A percentile compares a stretch with the other conserved stretches of the same genome.
Conservation (phyloP, 805 yeast genomes). For the Nematodospora valgi region DNA sequence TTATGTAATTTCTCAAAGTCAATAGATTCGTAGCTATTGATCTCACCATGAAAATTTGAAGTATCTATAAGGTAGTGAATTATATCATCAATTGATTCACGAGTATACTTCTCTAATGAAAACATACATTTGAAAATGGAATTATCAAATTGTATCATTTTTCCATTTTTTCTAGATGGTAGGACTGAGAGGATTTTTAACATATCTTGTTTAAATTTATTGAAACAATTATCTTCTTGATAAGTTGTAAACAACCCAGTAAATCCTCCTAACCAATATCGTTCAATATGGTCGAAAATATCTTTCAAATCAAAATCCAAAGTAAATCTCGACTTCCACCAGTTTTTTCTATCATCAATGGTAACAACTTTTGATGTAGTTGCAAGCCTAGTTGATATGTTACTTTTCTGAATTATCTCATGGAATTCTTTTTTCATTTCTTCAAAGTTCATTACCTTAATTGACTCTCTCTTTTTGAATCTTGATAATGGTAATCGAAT, state of each 20-base stretch:
- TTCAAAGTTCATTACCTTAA: conserved; percentile 31
- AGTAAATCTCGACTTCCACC: conserved; percentile 74
- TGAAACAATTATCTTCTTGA: no score
- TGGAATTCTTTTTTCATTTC: conserved; percentile 34
- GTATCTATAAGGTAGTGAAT: no score
- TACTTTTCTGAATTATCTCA: conserved; percentile 57
- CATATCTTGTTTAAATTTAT: no score
- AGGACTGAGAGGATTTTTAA: no score
- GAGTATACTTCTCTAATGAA: no score
- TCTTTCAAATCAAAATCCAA: conserved; percentile 55
- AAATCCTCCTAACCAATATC: conserved; percentile 77
- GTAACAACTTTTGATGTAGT: conserved; percentile 52
- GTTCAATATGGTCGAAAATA: conserved; percentile 58
- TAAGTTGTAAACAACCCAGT: conserved; percentile 37
- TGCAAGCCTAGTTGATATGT: conserved; percentile 52
- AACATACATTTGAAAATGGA: no score
- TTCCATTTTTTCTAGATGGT: no score
- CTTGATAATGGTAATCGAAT: conserved; percentile 61
- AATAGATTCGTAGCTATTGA: conserved; percentile 61
- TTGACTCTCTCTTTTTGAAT: conserved; percentile 39
- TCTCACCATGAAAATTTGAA: conserved; percentile 67
- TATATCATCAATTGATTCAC: no score
- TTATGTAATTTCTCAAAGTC: conserved; percentile 54
- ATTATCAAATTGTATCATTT: no score
- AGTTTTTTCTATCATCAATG: conserved; percentile 55